A percentile compares a stretch with the other conserved stretches of the same genome.
These are phyloP conservation scores for Heracleum sosnowskyi DNA, from an alignment of 129 eudicot genomes.

Conservation along the genomic window DNA sequence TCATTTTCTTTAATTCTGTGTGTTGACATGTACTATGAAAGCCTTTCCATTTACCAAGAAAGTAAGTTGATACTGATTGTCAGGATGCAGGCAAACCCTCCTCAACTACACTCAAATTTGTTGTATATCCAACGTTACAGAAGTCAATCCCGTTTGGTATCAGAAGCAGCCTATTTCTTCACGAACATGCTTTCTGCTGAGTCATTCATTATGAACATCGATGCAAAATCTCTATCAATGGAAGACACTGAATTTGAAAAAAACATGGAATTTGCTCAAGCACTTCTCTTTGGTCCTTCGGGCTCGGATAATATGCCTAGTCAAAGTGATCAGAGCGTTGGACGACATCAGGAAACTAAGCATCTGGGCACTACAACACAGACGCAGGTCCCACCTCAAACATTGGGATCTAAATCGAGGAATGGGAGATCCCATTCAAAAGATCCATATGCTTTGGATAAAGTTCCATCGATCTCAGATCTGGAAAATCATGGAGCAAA, in stretches of 20 bases:
- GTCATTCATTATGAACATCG: conserved; percentile 56
- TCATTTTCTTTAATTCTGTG: neutral
- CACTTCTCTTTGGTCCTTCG: conserved; percentile 51
- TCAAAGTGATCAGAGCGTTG: conserved; percentile 23
- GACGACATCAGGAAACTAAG: conserved; percentile 27
- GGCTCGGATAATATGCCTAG: conserved; percentile 25
- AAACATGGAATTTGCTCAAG: conserved; percentile 78
- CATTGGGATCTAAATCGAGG: conserved; percentile 23
- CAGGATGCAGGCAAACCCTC: conserved; percentile 75
- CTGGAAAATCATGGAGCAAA: conserved; percentile 76
- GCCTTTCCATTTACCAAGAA: neutral
- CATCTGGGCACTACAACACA: conserved; percentile 10
- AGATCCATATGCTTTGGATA: conserved; percentile 27
- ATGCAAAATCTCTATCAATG: conserved; percentile 79
- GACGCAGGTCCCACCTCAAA: conserved; percentile 14
- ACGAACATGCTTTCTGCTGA: conserved; percentile 91
- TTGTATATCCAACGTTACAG: conserved; percentile 10
- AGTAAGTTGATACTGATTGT: neutral
- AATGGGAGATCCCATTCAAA: conserved; percentile 23
- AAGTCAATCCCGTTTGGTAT: conserved; percentile 7
- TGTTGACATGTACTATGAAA: neutral
- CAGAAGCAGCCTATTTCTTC: conserved; percentile 20
- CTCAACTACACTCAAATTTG: conserved; percentile 52
- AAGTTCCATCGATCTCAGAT: conserved; percentile 56
- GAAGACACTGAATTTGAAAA: conserved; percentile 75